phyloP scores from a whole-genome alignment of 495 filamentous ascomycete genomes.

The Penicillium taxi region DNA sequence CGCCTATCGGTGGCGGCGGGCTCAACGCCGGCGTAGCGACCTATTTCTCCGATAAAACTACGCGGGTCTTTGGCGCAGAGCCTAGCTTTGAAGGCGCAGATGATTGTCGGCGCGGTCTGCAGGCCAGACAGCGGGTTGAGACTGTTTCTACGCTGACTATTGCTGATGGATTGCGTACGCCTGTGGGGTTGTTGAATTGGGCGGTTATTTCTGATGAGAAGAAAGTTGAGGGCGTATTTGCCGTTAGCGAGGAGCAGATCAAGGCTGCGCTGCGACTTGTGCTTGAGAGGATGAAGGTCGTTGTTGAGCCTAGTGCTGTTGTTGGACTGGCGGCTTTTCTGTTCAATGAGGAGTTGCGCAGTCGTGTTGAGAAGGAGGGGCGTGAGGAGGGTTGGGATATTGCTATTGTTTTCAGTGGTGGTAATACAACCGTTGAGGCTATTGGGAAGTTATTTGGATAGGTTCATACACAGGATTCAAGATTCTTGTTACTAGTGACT shows the following conservation, averaged over 20 bases:
- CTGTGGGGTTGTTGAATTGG: constrained; percentile 74
- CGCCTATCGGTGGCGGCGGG: constrained; percentile 83
- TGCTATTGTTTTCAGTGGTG: constrained; percentile 79
- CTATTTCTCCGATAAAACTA: constrained; percentile 57
- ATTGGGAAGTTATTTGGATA: constrained; percentile 41
- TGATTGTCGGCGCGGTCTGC: constrained; percentile 65
- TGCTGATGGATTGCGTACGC: constrained; percentile 83
- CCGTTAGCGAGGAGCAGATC: constrained; percentile 79
- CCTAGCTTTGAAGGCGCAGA: constrained; percentile 78
- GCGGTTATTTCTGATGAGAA: constrained; percentile 62
- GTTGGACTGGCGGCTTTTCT: constrained; percentile 78
- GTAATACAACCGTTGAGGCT: constrained; percentile 80
- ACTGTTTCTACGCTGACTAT: constrained; percentile 70
- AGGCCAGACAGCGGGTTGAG: constrained; percentile 51
- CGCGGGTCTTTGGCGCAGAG: constrained; percentile 81
- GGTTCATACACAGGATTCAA: too few relatives aligned
- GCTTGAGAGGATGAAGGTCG: constrained; percentile 82
- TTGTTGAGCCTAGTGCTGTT: constrained; percentile 84
- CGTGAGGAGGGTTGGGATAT: constrained; percentile 78
- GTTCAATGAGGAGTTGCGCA: constrained; percentile 77
- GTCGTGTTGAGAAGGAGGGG: constrained; percentile 58
- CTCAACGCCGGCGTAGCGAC: constrained; percentile 78
- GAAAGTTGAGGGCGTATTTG: constrained; percentile 68
- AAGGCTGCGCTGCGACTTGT: constrained; percentile 66
- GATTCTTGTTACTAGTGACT: too few relatives aligned